A percentile compares a stretch with the other conserved stretches of the same genome.
Evolutionary conservation across 1,139 yeast genomes (phyloP).

Genomic region (Tardiomyces digboiensis): DNA sequence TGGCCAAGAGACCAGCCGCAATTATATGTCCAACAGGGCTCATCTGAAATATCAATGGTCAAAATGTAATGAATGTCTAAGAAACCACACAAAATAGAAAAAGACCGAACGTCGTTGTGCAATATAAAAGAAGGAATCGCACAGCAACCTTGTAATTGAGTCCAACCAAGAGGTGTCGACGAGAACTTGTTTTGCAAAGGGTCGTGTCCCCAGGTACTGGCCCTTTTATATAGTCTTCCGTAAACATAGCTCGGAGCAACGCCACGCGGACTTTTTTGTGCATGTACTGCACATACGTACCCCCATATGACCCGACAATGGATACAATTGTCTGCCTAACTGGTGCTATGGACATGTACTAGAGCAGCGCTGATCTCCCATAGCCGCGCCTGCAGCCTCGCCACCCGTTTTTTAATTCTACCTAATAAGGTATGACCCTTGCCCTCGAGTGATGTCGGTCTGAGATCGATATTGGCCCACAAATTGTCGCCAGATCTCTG

Average conservation of each 20-base stretch:
- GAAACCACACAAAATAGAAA: background rate
- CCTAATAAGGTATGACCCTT: background rate
- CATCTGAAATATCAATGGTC: background rate
- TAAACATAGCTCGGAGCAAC: background rate
- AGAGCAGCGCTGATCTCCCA: background rate
- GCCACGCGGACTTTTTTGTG: no score
- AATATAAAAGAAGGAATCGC: background rate
- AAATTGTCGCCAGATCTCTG: no score
- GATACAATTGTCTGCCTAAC: no score
- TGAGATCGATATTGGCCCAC: no score
- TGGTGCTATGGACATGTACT: no score
- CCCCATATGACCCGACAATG: no score
- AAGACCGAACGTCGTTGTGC: background rate
- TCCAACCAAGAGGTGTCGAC: background rate
- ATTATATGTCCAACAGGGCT: slow-evolving; percentile 1
- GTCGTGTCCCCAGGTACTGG: no score
- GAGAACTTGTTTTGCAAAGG: no score
- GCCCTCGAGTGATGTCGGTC: no score
- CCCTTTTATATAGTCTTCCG: background rate
- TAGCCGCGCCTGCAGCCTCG: background rate
- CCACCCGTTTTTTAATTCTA: background rate
- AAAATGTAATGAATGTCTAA: no score
- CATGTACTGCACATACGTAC: no score
- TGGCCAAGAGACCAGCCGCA: background rate
- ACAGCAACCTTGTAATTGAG: background rate